phyloP scores from a whole-genome alignment of 495 filamentous ascomycete genomes.

The Hypoxylon rickii region DNA sequence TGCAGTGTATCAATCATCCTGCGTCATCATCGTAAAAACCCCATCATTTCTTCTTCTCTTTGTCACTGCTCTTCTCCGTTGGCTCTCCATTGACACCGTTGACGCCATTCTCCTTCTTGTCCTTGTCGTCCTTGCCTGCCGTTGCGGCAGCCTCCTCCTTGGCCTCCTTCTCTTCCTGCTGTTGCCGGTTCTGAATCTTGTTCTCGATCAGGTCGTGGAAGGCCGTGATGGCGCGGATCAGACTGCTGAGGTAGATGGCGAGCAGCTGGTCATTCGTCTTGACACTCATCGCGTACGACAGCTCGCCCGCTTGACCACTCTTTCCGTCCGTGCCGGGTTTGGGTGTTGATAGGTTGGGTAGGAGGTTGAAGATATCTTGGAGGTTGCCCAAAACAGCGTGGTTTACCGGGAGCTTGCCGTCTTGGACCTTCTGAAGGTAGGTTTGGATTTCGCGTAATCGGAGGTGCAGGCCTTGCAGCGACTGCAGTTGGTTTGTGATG shows the following conservation, averaged over 20 bases:
- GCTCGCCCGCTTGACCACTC: constrained; percentile 72
- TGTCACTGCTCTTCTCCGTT: constrained; percentile 67
- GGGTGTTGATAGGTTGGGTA: constrained; percentile 93
- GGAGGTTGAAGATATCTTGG: constrained; percentile 98
- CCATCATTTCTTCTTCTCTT: constrained; percentile 64
- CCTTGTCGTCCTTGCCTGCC: constrained; percentile 53
- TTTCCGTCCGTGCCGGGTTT: constrained; percentile 57
- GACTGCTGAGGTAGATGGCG: constrained; percentile 92
- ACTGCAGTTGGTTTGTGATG: constrained; percentile 96
- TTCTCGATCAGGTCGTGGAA: constrained; percentile 99
- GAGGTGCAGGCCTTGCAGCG: constrained; percentile 92
- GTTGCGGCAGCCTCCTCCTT: constrained; percentile 64
- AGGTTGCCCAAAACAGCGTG: constrained; percentile 97
- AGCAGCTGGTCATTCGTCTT: constrained; percentile 99
- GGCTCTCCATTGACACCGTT: constrained; percentile 65
- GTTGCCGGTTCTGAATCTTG: constrained; percentile 98
- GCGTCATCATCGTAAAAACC: not conserved
- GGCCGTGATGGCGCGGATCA: constrained; percentile 96
- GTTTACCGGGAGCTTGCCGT: constrained; percentile 90
- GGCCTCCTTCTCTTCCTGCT: constrained; percentile 91
- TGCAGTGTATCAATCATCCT: constrained; percentile 14
- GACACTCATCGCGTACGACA: constrained; percentile 92
- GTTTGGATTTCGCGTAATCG: constrained; percentile 93
- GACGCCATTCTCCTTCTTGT: constrained; percentile 66
- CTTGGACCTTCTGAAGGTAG: constrained; percentile 95